Base-by-base conservation (phyloP, 2,329 filamentous ascomycete species). In the Aspergillus piperis region DNA sequence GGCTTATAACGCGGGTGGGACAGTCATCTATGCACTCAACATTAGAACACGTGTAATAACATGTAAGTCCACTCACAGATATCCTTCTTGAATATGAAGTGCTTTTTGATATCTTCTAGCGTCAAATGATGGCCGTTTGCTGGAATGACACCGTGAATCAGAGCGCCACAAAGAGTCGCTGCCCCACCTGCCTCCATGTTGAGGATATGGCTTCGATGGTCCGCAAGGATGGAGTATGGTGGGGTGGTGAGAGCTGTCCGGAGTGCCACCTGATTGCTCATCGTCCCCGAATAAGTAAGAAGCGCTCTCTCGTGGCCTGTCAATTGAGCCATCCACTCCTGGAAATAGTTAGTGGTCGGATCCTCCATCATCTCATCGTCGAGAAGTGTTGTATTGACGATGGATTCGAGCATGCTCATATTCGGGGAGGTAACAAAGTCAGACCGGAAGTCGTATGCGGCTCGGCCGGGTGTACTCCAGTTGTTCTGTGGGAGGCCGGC, bases 1-100 rank as follows among this genome's bases (percentile, higher is more conserved):
- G 81, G 62, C 83, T 86, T 65, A 95, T 90, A 42, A 94, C 84
- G 25, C 83, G 83, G 0, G 91, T 94, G 0, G 91, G 90, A 69
- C 88, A 90, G 15, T 81, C 80, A 72, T 93, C 89, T 8, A 93
- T 83, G 66, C 32, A 36, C 32, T 5, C 32, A 36, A 5, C 0
- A 36, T 36, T 36, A 36, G 32, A 1, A 36, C 1, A 36, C 1
- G 32, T 36, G 11, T 13, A 36, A 15, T 1, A 36, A 36, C 32
- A 36, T 5, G 32, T 6, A 5, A 36, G 11, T 5, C 11, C 32
- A 36, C 32, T 13, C 11, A 36, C 32, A 36, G 32, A 36, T 36
- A 36, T 92, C 86, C 58, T 88, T 84, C 63, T 82, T 80, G 4
- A 61, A 13, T 7, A 60, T 27, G 2, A 53, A 54, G 11, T 57